These are phyloP conservation scores for Hirschfeldia incana DNA, from an alignment of 345 rosid genomes.

Conservation along the genomic window DNA sequence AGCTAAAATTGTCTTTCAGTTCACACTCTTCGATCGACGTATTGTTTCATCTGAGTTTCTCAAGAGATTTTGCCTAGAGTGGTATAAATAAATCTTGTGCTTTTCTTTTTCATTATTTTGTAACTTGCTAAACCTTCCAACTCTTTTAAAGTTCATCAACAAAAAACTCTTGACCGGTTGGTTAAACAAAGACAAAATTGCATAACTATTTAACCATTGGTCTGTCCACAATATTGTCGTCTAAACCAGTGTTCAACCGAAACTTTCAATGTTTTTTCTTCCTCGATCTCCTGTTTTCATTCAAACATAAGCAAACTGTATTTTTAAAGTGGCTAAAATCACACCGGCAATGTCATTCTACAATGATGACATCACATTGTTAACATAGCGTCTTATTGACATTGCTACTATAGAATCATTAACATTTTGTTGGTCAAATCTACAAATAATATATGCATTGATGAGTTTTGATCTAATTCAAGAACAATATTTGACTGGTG, in stretches of 20 bases:
- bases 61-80: not conserved
- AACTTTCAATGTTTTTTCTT: not conserved
- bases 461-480: not conserved
- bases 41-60: not conserved
- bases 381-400: not conserved
- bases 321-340: not conserved
- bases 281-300: not conserved
- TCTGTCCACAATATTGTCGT: not conserved
- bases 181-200: not conserved
- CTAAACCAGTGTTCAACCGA: not conserved
- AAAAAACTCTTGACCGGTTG: not conserved
- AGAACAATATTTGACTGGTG: not conserved
- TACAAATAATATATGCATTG: not conserved
- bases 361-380: not conserved
- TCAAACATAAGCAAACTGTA: not conserved
- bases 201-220: not conserved
- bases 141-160: not conserved
- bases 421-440: not conserved
- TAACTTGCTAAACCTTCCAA: not conserved
- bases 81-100: not conserved
- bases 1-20: not conserved
- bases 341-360: not conserved
- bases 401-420: not conserved
- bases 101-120: not conserved
- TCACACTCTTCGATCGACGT: not conserved